These are phyloP conservation scores for Entomortierella parvispora DNA, from an alignment of 192 early-diverging fungal genomes.

Conservation along the genomic window DNA sequence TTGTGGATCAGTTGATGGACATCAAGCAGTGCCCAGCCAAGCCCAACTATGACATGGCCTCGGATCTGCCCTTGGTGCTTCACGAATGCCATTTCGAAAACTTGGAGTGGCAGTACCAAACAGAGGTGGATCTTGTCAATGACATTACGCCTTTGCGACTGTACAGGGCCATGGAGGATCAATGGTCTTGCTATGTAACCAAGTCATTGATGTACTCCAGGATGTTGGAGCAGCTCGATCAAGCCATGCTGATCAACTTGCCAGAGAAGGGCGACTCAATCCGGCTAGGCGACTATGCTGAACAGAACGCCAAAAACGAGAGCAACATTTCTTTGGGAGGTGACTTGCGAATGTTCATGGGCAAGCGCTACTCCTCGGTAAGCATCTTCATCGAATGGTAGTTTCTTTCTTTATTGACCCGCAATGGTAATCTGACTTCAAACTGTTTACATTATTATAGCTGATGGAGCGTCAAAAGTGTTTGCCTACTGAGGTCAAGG, in stretches of 20 bases:
- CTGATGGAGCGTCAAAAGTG: constrained; percentile 49
- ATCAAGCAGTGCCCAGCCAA: constrained; percentile 68
- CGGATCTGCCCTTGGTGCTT: constrained; percentile 88
- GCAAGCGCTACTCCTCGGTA: constrained; percentile 44
- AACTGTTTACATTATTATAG: constrained; percentile 8
- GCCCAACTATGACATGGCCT: constrained; percentile 94
- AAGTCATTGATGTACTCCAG: constrained; percentile 59
- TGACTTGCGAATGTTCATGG: constrained; percentile 52
- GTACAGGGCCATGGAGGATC: constrained; percentile 58
- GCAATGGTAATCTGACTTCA: too few species aligned
- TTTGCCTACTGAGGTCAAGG: constrained; percentile 39
- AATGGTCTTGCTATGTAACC: constrained; percentile 60
- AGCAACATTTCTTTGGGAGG: constrained; percentile 48
- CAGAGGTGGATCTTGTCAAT: constrained; percentile 33
- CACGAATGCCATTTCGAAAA: constrained; percentile 85
- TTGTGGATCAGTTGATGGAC: constrained; percentile 79
- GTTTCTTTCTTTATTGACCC: too few species aligned
- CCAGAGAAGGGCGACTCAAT: constrained; percentile 25
- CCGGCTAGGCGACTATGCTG: constrained; percentile 31
- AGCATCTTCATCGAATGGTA: neutral
- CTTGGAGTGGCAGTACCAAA: constrained; percentile 69
- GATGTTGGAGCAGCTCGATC: constrained; percentile 49
- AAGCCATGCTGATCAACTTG: constrained; percentile 34
- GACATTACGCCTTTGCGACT: constrained; percentile 46
- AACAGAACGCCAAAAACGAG: constrained; percentile 31